Evolutionary conservation across 371 early-diverging fungal species (phyloP).

Genomic region (Mortierella sp.): DNA sequence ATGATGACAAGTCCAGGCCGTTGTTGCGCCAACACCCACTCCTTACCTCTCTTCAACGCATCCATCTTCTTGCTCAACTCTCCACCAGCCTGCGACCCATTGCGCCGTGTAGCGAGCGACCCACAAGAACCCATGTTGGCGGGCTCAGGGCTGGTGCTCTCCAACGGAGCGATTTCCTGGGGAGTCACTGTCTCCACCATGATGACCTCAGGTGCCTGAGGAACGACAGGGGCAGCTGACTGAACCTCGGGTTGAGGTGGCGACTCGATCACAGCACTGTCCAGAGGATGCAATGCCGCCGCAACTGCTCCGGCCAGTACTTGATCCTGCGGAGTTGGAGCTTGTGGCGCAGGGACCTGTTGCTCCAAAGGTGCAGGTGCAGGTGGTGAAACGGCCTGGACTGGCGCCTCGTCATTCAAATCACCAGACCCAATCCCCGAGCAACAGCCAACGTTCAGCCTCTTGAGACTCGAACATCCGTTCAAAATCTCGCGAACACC

Average conservation of each 20-base stretch:
- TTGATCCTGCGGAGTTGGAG: background rate
- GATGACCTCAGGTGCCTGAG: background rate
- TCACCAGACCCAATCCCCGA: conserved; percentile 41
- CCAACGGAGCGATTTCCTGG: background rate
- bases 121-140: conserved; percentile 11
- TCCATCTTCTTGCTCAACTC: conserved; percentile 41
- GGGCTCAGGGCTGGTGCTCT: background rate
- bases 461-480: conserved; percentile 33
- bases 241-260: conserved; percentile 1
- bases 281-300: background rate
- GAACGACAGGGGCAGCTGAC: background rate
- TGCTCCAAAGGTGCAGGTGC: background rate
- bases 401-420: background rate
- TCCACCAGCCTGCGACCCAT: conserved; percentile 1
- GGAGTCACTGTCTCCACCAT: background rate
- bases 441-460: conserved; percentile 46
- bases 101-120: conserved; percentile 17
- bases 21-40: conserved; percentile 53
- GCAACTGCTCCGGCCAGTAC: background rate
- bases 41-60: conserved; percentile 48
- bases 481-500: conserved; percentile 62
- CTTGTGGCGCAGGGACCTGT: too few species aligned
- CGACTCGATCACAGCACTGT: background rate
- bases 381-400: background rate
- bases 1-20: conserved; percentile 53